Evolutionary conservation across 257 asterid genomes (phyloP).

Genomic region (Solanum verrucosum): DNA sequence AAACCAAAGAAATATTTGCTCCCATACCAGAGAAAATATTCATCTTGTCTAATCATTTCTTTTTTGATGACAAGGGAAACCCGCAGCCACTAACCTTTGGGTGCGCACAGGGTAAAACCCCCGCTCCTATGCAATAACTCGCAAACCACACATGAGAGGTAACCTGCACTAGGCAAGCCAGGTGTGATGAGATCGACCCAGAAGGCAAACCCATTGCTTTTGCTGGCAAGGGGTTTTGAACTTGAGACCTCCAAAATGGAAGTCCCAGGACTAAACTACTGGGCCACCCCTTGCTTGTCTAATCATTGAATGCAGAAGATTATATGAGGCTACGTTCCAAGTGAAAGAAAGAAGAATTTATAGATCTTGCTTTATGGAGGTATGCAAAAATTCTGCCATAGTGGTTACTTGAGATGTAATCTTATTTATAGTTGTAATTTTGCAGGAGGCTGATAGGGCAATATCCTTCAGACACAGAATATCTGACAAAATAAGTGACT

Average conservation of each 20-base stretch:
- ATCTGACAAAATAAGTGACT: background rate
- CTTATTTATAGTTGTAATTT: background rate
- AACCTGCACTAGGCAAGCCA: too few species aligned
- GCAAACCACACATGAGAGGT: too few species aligned
- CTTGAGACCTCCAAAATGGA: too few species aligned
- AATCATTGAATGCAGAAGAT: background rate
- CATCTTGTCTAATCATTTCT: background rate
- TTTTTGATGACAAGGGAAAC: too few species aligned
- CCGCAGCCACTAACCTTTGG: too few species aligned
- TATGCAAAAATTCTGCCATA: background rate
- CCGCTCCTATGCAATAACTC: too few species aligned
- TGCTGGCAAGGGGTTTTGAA: too few species aligned
- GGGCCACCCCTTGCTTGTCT: background rate
- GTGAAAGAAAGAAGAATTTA: background rate
- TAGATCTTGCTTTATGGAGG: background rate
- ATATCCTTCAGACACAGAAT: background rate
- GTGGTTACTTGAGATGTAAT: background rate
- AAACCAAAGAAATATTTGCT: background rate
- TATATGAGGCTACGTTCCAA: background rate
- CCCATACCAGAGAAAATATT: background rate
- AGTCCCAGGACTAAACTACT: too few species aligned
- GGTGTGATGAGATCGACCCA: too few species aligned
- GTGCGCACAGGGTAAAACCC: too few species aligned
- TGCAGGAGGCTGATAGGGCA: background rate
- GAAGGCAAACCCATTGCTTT: too few species aligned